These are phyloP conservation scores for Dipteronia dyeriana DNA, from an alignment of 345 rosid genomes.

Conservation along the genomic window DNA sequence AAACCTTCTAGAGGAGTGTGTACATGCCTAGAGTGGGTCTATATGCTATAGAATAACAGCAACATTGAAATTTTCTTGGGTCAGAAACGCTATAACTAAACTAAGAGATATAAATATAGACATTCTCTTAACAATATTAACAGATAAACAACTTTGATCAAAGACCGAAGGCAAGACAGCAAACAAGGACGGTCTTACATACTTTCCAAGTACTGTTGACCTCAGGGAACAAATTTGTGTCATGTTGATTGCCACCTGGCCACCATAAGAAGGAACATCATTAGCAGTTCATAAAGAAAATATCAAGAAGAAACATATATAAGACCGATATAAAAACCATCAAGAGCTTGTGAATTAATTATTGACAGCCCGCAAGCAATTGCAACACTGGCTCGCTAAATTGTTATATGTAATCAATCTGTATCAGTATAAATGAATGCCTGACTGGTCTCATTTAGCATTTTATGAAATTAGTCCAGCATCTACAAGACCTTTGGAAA, in stretches of 20 bases:
- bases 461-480: background rate
- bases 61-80: background rate
- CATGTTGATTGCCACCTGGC: constrained; percentile 67
- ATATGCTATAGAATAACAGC: background rate
- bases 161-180: constrained; percentile 12
- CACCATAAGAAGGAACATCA: constrained; percentile 23
- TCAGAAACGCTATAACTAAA: background rate
- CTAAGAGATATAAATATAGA: background rate
- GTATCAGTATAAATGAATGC: background rate
- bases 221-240: constrained; percentile 68
- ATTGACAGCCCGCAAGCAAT: background rate
- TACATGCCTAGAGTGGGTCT: background rate
- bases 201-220: constrained; percentile 95
- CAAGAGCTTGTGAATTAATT: constrained; percentile 1
- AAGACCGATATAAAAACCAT: constrained; percentile 2
- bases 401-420: background rate
- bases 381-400: background rate
- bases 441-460: background rate
- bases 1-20: background rate
- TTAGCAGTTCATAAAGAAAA: constrained; percentile 17
- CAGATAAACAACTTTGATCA: background rate
- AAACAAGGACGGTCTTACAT: constrained; percentile 23
- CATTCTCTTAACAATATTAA: background rate
- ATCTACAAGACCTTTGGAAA: background rate
- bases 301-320: constrained; percentile 9